Conservation (phyloP, 768 basidiomycete genomes). For the Boletus reticulatus region DNA sequence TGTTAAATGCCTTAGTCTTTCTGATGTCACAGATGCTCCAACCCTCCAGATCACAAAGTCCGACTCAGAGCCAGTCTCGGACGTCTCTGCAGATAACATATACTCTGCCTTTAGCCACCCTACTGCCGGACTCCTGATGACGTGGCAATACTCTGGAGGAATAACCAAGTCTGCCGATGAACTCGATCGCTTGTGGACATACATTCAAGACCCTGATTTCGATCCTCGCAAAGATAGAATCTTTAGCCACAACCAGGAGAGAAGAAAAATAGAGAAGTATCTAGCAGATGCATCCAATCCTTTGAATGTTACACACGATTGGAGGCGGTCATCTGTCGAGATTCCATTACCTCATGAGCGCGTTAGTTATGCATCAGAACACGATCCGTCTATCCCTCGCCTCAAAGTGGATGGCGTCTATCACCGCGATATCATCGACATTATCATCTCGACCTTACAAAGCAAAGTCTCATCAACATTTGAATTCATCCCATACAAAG, state of each 20-base stretch:
- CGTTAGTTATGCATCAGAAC: not conserved
- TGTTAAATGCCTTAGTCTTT: rapidly evolving
- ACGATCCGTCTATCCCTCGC: not conserved
- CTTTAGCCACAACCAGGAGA: not conserved
- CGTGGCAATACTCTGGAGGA: not conserved
- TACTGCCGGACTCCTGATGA: not conserved
- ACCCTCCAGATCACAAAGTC: not conserved
- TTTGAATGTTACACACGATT: not conserved
- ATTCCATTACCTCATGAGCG: not conserved
- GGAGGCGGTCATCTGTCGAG: not conserved
- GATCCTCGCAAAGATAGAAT: too few relatives aligned
- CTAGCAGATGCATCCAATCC: not conserved
- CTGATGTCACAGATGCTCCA: too few relatives aligned
- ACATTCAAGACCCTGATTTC: not conserved
- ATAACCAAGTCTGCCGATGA: not conserved
- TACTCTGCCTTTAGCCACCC: not conserved
- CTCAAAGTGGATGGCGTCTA: not conserved
- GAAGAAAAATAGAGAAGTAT: not conserved
- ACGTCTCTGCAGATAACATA: not conserved
- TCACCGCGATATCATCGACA: too few relatives aligned
- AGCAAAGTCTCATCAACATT: not conserved
- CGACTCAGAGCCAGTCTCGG: too few relatives aligned
- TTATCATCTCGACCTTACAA: too few relatives aligned
- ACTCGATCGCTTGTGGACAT: not conserved
- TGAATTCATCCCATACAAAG: not conserved